Evolutionary conservation across 352 stramenopile species (phyloP).

Genomic region (Phytophthora ramorum): DNA sequence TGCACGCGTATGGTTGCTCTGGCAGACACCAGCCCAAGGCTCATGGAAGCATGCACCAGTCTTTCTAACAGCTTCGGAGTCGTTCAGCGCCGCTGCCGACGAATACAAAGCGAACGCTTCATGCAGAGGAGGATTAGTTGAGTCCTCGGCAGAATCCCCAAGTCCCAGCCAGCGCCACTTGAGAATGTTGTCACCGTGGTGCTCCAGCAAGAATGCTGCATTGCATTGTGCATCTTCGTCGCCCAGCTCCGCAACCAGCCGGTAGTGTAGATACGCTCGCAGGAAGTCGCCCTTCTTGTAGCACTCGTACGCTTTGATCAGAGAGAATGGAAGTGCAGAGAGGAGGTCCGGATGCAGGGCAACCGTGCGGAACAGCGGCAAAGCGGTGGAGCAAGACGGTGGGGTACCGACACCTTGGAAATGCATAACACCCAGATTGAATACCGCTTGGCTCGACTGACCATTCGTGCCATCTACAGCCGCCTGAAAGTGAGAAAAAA

Average conservation of each 20-base stretch:
- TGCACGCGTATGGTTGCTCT: conserved; percentile 54
- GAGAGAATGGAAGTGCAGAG: conserved; percentile 63
- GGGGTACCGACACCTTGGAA: conserved; percentile 63
- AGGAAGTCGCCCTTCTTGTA: conserved; percentile 69
- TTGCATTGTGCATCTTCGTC: conserved; percentile 74
- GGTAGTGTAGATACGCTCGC: conserved; percentile 76
- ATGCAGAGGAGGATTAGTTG: conserved; percentile 28
- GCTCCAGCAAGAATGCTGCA: conserved; percentile 76
- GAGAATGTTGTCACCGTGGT: conserved; percentile 54
- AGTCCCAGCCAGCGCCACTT: conserved; percentile 38
- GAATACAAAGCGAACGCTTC: conserved; percentile 68
- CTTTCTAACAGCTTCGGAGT: conserved; percentile 79
- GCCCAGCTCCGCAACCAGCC: conserved; percentile 64
- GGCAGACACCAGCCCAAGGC: conserved; percentile 63
- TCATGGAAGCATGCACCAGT: conserved; percentile 69
- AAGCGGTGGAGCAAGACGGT: conserved; percentile 48
- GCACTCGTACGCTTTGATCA: conserved; percentile 71
- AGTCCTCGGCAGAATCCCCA: conserved; percentile 1
- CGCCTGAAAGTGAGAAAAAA: conserved; percentile 68
- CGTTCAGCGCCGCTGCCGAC: conserved; percentile 60
- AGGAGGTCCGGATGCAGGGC: conserved; percentile 63
- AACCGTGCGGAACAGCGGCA: conserved; percentile 70
- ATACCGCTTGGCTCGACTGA: conserved; percentile 61
- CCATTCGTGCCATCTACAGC: conserved; percentile 50
- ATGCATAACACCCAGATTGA: conserved; percentile 83